Evolutionary conservation across 169 alveolate species (phyloP).

Genomic region (Eimeria falciformis): DNA sequence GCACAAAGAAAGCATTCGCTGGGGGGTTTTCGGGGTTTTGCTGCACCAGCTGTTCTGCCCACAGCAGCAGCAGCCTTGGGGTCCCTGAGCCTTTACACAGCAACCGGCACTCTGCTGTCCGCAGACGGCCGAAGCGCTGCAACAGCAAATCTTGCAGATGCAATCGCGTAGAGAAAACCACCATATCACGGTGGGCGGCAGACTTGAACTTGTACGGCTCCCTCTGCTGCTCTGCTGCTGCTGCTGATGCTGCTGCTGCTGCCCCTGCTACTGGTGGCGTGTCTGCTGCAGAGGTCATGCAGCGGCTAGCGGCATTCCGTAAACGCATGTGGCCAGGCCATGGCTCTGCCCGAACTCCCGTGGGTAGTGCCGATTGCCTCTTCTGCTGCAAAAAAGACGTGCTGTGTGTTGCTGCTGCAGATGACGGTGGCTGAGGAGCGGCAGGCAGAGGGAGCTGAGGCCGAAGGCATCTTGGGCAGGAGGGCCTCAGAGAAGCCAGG

Average conservation of each 20-base stretch:
- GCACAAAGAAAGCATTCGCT: slow-evolving; percentile 54
- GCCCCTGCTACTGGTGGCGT: not conserved
- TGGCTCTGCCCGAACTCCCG: too few relatives aligned
- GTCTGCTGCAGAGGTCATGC: too few relatives aligned
- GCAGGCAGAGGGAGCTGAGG: too few relatives aligned
- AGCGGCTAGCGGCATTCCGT: too few relatives aligned
- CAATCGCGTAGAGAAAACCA: slow-evolving; percentile 61
- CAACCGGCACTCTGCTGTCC: slow-evolving; percentile 64
- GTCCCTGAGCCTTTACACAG: slow-evolving; percentile 48
- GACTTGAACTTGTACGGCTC: slow-evolving; percentile 61
- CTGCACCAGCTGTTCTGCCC: slow-evolving; percentile 71
- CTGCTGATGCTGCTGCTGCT: not conserved
- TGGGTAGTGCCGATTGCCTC: too few relatives aligned
- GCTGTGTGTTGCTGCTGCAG: too few relatives aligned
- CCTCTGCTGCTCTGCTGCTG: not conserved
- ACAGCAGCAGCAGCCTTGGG: slow-evolving; percentile 50
- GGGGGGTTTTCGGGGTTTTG: slow-evolving; percentile 46
- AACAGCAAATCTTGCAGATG: slow-evolving; percentile 73
- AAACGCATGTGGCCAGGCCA: too few relatives aligned
- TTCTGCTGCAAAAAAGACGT: too few relatives aligned
- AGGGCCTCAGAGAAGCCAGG: too few relatives aligned
- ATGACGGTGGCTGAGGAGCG: too few relatives aligned
- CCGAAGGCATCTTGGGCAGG: too few relatives aligned
- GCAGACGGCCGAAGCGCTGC: slow-evolving; percentile 74
- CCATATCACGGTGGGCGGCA: slow-evolving; percentile 77